Evolutionary conservation across 495 filamentous ascomycete species (phyloP).

Genomic region (Cudoniella acicularis): DNA sequence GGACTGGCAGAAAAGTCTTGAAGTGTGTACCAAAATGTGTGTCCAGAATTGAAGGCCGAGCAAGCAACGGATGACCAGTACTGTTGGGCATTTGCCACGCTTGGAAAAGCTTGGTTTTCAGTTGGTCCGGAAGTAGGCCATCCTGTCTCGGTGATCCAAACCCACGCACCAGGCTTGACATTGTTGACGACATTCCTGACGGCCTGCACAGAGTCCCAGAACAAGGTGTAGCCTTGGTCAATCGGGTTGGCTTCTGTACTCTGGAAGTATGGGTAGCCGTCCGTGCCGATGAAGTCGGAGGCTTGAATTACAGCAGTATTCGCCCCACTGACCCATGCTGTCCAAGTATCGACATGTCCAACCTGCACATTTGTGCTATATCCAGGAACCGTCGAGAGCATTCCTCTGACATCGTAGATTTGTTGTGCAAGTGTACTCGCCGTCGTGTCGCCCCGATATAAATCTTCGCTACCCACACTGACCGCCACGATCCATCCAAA

Average conservation of each 20-base stretch:
- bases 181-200: conserved; percentile 45
- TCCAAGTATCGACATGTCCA: conserved; percentile 92
- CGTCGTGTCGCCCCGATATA: conserved; percentile 62
- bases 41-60: conserved; percentile 56
- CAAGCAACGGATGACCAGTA: conserved; percentile 81
- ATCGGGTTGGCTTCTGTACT: conserved; percentile 64
- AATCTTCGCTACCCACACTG: conserved; percentile 84
- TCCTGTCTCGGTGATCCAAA: conserved; percentile 89
- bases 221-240: conserved; percentile 54
- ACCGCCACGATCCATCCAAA: conserved; percentile 67
- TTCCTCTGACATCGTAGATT: conserved; percentile 24
- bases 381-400: conserved; percentile 20
- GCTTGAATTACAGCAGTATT: conserved; percentile 65
- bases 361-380: conserved; percentile 47
- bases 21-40: conserved; percentile 75
- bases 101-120: conserved; percentile 61
- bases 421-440: conserved; percentile 18
- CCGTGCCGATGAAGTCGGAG: conserved; percentile 76
- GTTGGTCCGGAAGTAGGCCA: conserved; percentile 69
- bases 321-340: conserved; percentile 67
- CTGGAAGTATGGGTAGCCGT: conserved; percentile 73
- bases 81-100: conserved; percentile 60
- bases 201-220: conserved; percentile 55
- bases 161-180: conserved; percentile 56
- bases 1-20: conserved; percentile 66